Base-by-base conservation (phyloP, 208 protist species). In the Trypanosoma avium region DNA sequence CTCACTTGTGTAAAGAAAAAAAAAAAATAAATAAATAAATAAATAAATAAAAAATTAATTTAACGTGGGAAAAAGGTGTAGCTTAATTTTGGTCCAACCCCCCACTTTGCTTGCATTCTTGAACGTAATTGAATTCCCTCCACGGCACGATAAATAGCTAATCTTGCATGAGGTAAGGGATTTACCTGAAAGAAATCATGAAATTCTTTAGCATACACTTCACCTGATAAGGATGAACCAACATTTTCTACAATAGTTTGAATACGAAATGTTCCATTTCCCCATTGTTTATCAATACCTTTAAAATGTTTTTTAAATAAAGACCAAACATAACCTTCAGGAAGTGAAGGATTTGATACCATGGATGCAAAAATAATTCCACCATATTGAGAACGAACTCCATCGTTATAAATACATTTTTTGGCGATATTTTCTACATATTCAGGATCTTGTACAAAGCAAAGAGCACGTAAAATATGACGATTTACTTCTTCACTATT, bases 211-310 rank as follows among this genome's bases (percentile, higher is more conserved):
- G 84, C 89, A 12, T 77, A 69, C 9, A 63, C 79, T 8, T 77
- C 73, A 22, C 82, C 77, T 1, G 57, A 67, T 24, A 96, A 78
- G 10, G 87, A 81, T 12, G 57, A 75, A 57, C 70, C 81, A 24
- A 94, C 79, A 48, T 19, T 74, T 5, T 46, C 62, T 24, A 92
- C 90, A 67, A 96, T 96, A 38, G 55, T 71, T 64, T 94, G 86
- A 50, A 96, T 96, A 47, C 87, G 87, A 70, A 96, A 96, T 66
- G 92, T 86, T 19, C 90, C 90, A 29, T 77, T 75, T 32, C 90
- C 90, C 90, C 90, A 96, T 74, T 92, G 86, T 63, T 68, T 63
- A n/a, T 89, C 67, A 19, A 96, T 70, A n/a, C 67, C 75, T 0
- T 71, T 50, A 59, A 92, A 93, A 67, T 91, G 73, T 13, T 67